A percentile compares a stretch with the other conserved stretches of the same genome.
phyloP scores from a whole-genome alignment of 2,329 filamentous ascomycete species.

The Apiospora hydei region DNA sequence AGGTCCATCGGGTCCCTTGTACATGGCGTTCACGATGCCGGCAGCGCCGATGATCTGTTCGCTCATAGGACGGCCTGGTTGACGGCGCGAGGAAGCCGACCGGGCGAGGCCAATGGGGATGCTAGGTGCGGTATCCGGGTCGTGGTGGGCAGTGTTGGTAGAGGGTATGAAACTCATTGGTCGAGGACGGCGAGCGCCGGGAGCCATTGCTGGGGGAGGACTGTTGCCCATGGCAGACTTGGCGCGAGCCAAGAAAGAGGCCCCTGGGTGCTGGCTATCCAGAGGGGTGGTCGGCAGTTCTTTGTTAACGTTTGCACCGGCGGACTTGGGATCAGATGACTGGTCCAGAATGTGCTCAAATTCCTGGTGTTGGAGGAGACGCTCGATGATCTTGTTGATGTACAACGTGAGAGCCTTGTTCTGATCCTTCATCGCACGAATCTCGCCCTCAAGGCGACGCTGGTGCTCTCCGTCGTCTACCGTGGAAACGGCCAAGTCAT shows the following conservation, averaged over 20 bases:
- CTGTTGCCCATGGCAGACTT: slow-evolving; percentile 52
- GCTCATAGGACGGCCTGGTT: slow-evolving; percentile 62
- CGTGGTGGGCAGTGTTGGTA: slow-evolving; percentile 56
- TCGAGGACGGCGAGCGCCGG: slow-evolving; percentile 47
- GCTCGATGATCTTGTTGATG: slow-evolving; percentile 99
- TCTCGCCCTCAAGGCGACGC: slow-evolving; percentile 77
- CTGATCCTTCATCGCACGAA: slow-evolving; percentile 84
- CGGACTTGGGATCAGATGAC: slow-evolving; percentile 68
- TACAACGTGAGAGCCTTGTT: slow-evolving; percentile 98
- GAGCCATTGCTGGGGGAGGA: slow-evolving; percentile 35
- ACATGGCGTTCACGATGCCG: slow-evolving; percentile 87
- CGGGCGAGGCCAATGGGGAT: slow-evolving; percentile 72
- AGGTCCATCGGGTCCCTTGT: slow-evolving; percentile 73
- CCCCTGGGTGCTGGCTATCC: slow-evolving; percentile 56
- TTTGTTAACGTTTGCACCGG: slow-evolving; percentile 71
- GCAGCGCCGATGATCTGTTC: slow-evolving; percentile 71
- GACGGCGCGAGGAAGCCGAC: slow-evolving; percentile 60
- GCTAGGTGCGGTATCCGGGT: slow-evolving; percentile 77
- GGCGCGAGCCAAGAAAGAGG: slow-evolving; percentile 65
- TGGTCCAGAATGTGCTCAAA: slow-evolving; percentile 94
- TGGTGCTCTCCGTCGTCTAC: slow-evolving; percentile 67
- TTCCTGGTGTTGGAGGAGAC: slow-evolving; percentile 90
- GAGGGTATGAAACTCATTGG: slow-evolving; percentile 66
- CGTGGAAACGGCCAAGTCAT: slow-evolving; percentile 63
- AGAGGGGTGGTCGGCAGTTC: slow-evolving; percentile 79